These are phyloP conservation scores for Chrysanthemum makinoi DNA, from an alignment of 129 eudicot genomes.

Conservation along the genomic window DNA sequence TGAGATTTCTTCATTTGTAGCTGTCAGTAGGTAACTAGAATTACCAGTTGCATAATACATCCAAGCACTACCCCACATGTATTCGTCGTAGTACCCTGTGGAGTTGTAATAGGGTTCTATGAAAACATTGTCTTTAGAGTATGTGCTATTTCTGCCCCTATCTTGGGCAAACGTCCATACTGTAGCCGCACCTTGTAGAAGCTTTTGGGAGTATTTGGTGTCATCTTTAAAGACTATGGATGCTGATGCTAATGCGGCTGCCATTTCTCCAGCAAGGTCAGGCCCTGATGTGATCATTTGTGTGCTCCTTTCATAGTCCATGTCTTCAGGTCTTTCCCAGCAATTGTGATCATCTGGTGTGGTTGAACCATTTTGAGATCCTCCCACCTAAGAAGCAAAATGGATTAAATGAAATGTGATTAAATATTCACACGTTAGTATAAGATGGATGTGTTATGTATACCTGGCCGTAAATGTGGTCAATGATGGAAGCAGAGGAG, in stretches of 20 bases:
- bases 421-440: not conserved
- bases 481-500: slow-evolving; percentile 53
- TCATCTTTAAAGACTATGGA: slow-evolving; percentile 79
- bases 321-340: slow-evolving; percentile 91
- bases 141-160: slow-evolving; percentile 35
- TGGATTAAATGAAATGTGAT: not conserved
- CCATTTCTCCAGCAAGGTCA: slow-evolving; percentile 89
- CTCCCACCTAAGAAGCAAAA: slow-evolving; percentile 59
- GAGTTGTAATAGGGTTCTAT: slow-evolving; percentile 76
- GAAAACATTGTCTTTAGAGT: slow-evolving; percentile 46
- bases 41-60: slow-evolving; percentile 88
- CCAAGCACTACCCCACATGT: slow-evolving; percentile 92
- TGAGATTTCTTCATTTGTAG: slow-evolving; percentile 52
- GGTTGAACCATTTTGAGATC: slow-evolving; percentile 46
- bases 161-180: slow-evolving; percentile 63
- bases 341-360: slow-evolving; percentile 80
- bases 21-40: slow-evolving; percentile 45
- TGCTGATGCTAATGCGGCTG: slow-evolving; percentile 91
- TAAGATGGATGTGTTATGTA: not conserved
- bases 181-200: slow-evolving; percentile 62
- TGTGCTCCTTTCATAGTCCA: slow-evolving; percentile 65
- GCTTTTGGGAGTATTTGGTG: slow-evolving; percentile 53
- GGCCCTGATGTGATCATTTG: slow-evolving; percentile 52
- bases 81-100: slow-evolving; percentile 77
- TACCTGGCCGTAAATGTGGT: slow-evolving; percentile 77